Percentiles rank a stretch among this genome's conserved stretches.
phyloP scores from a whole-genome alignment of 2,329 filamentous ascomycete species.

The Podosphaera leucotricha region DNA sequence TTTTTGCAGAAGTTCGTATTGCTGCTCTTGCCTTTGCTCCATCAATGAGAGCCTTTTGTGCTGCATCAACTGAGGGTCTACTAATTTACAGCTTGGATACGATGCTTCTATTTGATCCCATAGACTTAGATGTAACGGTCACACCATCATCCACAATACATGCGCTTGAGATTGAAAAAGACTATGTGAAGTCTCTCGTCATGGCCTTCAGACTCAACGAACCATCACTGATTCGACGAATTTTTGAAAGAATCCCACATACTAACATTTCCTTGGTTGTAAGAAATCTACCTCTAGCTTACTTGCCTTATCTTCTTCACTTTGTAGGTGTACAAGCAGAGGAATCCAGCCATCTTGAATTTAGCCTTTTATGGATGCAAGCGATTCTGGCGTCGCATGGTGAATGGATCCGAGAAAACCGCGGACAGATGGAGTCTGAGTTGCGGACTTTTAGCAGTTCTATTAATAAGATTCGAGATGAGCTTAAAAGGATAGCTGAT shows the following conservation, averaged over 20 bases:
- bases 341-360: conserved; percentile 79
- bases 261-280: conserved; percentile 56
- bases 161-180: conserved; percentile 40
- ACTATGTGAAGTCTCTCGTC: conserved; percentile 77
- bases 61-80: conserved; percentile 80
- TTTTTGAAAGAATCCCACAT: conserved; percentile 65
- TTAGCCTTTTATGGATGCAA: conserved; percentile 84
- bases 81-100: conserved; percentile 83
- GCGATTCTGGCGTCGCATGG: conserved; percentile 63
- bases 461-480: conserved; percentile 55
- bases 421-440: conserved; percentile 60
- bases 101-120: conserved; percentile 72
- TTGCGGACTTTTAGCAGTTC: conserved; percentile 62
- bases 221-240: conserved; percentile 51
- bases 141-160: conserved; percentile 66
- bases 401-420: conserved; percentile 59
- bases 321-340: conserved; percentile 78
- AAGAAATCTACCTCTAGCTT: conserved; percentile 57
- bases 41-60: conserved; percentile 75
- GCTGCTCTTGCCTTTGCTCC: conserved; percentile 70
- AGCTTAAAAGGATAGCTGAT: conserved; percentile 62
- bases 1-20: conserved; percentile 62
- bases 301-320: conserved; percentile 62
- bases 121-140: conserved; percentile 83
- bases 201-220: conserved; percentile 97